These are phyloP conservation scores for Kodamaea arcana DNA, from an alignment of 1,139 yeast species.

Conservation along the genomic window DNA sequence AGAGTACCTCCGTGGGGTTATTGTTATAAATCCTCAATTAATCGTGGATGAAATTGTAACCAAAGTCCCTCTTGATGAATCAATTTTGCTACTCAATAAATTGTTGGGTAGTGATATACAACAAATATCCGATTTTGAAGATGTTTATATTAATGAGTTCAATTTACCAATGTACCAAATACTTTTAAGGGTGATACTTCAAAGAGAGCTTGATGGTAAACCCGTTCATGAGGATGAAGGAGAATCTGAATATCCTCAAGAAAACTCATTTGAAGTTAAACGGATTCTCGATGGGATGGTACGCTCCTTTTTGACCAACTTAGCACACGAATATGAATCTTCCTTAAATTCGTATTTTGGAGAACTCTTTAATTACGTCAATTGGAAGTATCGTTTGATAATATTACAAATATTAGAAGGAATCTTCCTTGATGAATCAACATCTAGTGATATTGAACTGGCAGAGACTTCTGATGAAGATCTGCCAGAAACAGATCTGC, in stretches of 20 bases:
- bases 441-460: constrained; percentile 1
- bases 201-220: constrained; percentile 14
- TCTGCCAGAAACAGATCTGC: not conserved
- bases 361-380: constrained; percentile 33
- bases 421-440: constrained; percentile 20
- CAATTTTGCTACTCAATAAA: constrained; percentile 20
- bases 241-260: not conserved
- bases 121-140: constrained; percentile 18
- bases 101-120: constrained; percentile 10
- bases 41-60: constrained; percentile 22
- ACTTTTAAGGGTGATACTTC: constrained; percentile 23
- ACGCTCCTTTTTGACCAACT: constrained; percentile 37
- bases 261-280: constrained; percentile 11
- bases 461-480: not conserved
- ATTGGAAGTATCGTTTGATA: constrained; percentile 26
- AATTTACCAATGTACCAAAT: constrained; percentile 53
- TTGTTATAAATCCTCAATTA: constrained; percentile 19
- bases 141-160: constrained; percentile 39
- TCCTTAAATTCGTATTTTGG: constrained; percentile 37
- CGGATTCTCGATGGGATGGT: constrained; percentile 25
- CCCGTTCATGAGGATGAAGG: not conserved
- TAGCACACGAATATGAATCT: constrained; percentile 36
- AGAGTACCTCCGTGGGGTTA: constrained; percentile 15
- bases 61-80: constrained; percentile 17
- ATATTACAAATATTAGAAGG: constrained; percentile 29